Conservation (phyloP, 129 eudicot species). For the Lonicera japonica region DNA sequence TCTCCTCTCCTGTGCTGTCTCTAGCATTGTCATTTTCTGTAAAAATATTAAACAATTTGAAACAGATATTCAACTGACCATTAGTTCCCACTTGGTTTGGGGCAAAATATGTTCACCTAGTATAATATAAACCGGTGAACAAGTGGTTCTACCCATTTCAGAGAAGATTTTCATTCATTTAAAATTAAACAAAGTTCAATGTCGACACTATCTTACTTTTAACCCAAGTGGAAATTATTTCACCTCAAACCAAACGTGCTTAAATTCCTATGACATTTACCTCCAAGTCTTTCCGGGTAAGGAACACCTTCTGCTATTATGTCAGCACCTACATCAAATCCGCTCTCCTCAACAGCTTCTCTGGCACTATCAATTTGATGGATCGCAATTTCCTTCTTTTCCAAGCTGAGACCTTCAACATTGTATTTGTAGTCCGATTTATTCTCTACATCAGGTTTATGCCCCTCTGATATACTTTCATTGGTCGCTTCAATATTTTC, state of each 20-base stretch:
- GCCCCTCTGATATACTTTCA: background rate
- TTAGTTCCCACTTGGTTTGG: too few relatives aligned
- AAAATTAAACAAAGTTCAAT: too few relatives aligned
- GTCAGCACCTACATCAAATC: constrained; percentile 21
- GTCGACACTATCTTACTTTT: too few relatives aligned
- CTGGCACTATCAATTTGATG: constrained; percentile 17
- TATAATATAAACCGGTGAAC: background rate
- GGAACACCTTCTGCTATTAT: background rate
- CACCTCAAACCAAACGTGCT: background rate
- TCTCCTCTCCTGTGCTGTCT: background rate
- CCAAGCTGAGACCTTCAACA: constrained; percentile 1
- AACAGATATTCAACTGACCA: background rate
- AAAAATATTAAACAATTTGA: background rate
- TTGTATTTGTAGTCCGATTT: background rate
- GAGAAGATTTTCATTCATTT: too few relatives aligned
- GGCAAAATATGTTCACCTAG: too few relatives aligned
- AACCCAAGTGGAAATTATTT: too few relatives aligned
- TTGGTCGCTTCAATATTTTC: background rate
- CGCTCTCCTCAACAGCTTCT: constrained; percentile 22
- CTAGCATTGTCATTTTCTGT: constrained; percentile 14
- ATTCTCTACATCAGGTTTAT: background rate
- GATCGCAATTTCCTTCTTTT: constrained; percentile 11
- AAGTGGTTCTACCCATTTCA: too few relatives aligned
- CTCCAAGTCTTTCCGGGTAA: constrained; percentile 14
- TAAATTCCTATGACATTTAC: constrained; percentile 4